phyloP scores from a whole-genome alignment of 1,284 basidiomycete genomes.

The Ustilago shanxiensis region DNA sequence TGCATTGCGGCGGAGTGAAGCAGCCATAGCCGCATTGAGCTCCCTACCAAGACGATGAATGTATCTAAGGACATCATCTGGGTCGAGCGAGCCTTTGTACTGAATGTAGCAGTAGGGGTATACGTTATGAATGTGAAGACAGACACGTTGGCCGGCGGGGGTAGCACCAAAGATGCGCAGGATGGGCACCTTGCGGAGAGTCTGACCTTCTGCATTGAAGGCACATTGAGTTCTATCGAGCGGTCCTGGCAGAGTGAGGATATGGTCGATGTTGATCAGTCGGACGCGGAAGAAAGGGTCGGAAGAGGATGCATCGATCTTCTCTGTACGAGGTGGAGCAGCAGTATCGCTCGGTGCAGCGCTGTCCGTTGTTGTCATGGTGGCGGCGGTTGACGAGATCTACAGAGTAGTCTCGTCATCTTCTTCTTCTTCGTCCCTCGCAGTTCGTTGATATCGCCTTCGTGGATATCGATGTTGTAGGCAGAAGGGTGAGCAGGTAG shows the following conservation, averaged over 20 bases:
- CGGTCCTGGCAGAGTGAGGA: constrained; percentile 44
- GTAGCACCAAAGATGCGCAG: constrained; percentile 89
- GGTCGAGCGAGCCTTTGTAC: constrained; percentile 69
- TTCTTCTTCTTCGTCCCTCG: background rate
- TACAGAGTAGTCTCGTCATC: background rate
- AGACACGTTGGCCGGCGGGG: constrained; percentile 81
- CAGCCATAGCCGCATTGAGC: constrained; percentile 74
- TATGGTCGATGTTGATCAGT: constrained; percentile 64
- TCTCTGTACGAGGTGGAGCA: constrained; percentile 23
- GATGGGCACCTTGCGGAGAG: constrained; percentile 76
- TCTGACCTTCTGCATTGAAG: constrained; percentile 75
- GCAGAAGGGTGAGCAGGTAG: too few species aligned
- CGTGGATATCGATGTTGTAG: background rate
- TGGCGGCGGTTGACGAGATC: background rate
- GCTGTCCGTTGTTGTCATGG: constrained; percentile 12
- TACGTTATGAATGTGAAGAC: constrained; percentile 85
- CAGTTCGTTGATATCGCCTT: background rate
- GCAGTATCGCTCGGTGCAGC: constrained; percentile 7
- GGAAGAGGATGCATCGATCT: constrained; percentile 17
- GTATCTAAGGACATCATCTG: constrained; percentile 77
- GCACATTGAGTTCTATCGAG: constrained; percentile 59
- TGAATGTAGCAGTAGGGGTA: constrained; percentile 75
- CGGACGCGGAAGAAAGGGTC: constrained; percentile 62
- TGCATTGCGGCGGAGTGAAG: constrained; percentile 48
- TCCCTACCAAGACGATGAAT: constrained; percentile 78